Base-by-base conservation (phyloP, 2,329 filamentous ascomycete genomes). In the Laburnicola sp. region DNA sequence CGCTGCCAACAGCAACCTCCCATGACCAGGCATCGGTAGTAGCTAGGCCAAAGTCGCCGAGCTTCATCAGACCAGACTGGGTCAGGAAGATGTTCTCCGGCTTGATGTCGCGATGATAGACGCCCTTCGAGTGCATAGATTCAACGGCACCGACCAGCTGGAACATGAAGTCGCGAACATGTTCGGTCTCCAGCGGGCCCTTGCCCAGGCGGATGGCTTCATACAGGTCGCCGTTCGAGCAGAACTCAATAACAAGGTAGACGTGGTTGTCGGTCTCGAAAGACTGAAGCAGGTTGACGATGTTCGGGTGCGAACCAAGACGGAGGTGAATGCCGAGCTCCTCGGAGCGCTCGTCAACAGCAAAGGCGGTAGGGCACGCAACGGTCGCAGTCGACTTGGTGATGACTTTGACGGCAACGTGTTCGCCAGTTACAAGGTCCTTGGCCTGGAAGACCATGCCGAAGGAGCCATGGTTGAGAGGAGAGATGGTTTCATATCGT, bases 61-160 rank as follows among this genome's bases (percentile, higher is more conserved):
- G 85, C 78, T 99, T 99, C 88, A 97, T 89, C 34, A 87, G 82
- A 47, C 93, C 93, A 61, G 87, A 84, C 54, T 92, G 84, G 52
- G 86, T 89, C 58, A 99, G 81, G 74, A 99, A 97, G 74, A 99
- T 96, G 80, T 99, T 99, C 81, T 99, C 94, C 0, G 94, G 94
- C 79, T 99, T 99, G 83, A 99, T 97, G 74, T 99, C 94, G 55
- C 94, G 89, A 71, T 99, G 94, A 73, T 91, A 97, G 69, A 97
- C 84, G 59, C 91, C 92, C 73, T 92, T 92, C 57, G 83, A 82
- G 74, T 99, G 94, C 76, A 96, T 91, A 75, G 91, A 92, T 56
- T 89, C 86, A 43, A 99, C 88, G 44, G 93, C 90, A 70, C 89
- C 87, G 46, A 99, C 84, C 30, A 99, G 84, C 76, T 99, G 86